A percentile compares a stretch with the other conserved stretches of the same genome.
phyloP scores from a whole-genome alignment of 2,329 filamentous ascomycete species.

The Cladophialophora psammophila region DNA sequence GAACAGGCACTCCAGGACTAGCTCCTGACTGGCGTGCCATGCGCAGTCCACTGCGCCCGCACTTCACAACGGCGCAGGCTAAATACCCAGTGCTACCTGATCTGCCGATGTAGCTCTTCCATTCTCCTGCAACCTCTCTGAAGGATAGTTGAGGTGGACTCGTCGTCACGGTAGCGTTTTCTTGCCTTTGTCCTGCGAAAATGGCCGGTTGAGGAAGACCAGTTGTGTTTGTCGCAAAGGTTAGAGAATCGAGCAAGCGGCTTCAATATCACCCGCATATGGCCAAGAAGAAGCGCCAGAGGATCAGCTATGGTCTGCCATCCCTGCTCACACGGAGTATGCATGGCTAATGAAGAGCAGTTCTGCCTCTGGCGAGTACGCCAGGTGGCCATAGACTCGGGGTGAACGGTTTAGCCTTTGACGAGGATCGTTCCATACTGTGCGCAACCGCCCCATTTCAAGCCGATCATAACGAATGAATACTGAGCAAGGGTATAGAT shows the following conservation, averaged over 20 bases:
- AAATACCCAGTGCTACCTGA: slow-evolving; percentile 30
- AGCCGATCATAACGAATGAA: slow-evolving; percentile 16
- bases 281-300: slow-evolving; percentile 73
- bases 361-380: slow-evolving; percentile 75
- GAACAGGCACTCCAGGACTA: slow-evolving; percentile 3
- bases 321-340: not conserved
- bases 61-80: slow-evolving; percentile 21
- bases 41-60: slow-evolving; percentile 15
- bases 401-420: slow-evolving; percentile 92
- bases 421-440: slow-evolving; percentile 83
- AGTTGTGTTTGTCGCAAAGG: slow-evolving; percentile 19
- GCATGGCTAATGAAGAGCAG: slow-evolving; percentile 49
- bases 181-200: not conserved
- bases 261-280: slow-evolving; percentile 48
- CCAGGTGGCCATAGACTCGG: slow-evolving; percentile 88
- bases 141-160: slow-evolving; percentile 7
- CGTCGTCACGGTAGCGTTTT: slow-evolving; percentile 11
- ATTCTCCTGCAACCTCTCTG: slow-evolving; percentile 14
- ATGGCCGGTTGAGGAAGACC: slow-evolving; percentile 28
- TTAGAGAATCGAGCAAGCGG: slow-evolving; percentile 18
- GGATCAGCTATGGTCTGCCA: slow-evolving; percentile 72
- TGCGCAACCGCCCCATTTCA: slow-evolving; percentile 57
- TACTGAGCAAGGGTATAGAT: slow-evolving; percentile 62
- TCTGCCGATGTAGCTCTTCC: slow-evolving; percentile 25
- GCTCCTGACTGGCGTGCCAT: slow-evolving; percentile 20